A percentile compares a stretch with the other conserved stretches of the same genome.
phyloP scores from a whole-genome alignment of 208 protist genomes.

The Crithidia mellificae region DNA sequence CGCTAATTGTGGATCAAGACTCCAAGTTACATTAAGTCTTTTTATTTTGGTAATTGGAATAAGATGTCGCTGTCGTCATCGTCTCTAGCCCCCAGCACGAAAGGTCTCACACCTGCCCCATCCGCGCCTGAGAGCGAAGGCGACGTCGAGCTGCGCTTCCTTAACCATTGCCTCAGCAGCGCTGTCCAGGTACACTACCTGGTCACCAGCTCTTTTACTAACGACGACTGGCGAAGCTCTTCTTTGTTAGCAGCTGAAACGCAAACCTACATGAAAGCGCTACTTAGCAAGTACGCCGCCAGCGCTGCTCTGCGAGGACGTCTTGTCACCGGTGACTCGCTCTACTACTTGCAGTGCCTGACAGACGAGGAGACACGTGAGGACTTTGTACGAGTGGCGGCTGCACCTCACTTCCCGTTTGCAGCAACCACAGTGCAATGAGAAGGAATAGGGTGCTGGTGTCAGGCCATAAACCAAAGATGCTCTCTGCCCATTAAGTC shows the following conservation, averaged over 20 bases:
- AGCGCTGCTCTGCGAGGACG: slow-evolving; percentile 44
- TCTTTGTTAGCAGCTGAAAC: slow-evolving; percentile 47
- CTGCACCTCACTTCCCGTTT: slow-evolving; percentile 55
- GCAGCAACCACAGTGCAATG: slow-evolving; percentile 14
- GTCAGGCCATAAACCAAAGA: too few relatives aligned
- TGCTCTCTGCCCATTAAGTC: too few relatives aligned
- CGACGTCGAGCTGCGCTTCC: slow-evolving; percentile 43
- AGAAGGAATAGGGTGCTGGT: too few relatives aligned
- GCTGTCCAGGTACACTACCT: slow-evolving; percentile 62
- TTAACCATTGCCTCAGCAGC: slow-evolving; percentile 64
- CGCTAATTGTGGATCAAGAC: too few relatives aligned
- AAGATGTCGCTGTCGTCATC: too few relatives aligned
- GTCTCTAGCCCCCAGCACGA: too few relatives aligned
- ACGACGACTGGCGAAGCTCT: slow-evolving; percentile 20
- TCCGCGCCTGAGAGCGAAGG: background rate
- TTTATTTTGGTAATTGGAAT: too few relatives aligned
- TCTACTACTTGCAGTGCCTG: slow-evolving; percentile 79
- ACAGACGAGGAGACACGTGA: slow-evolving; percentile 47
- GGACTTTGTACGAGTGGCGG: slow-evolving; percentile 66
- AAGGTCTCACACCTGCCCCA: too few relatives aligned
- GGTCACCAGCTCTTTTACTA: slow-evolving; percentile 50
- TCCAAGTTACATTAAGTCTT: too few relatives aligned
- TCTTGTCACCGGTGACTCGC: slow-evolving; percentile 38
- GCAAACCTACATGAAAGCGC: slow-evolving; percentile 56
- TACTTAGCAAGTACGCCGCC: slow-evolving; percentile 53